phyloP scores from a whole-genome alignment of 495 filamentous ascomycete genomes.

The Penicillium alfredii region DNA sequence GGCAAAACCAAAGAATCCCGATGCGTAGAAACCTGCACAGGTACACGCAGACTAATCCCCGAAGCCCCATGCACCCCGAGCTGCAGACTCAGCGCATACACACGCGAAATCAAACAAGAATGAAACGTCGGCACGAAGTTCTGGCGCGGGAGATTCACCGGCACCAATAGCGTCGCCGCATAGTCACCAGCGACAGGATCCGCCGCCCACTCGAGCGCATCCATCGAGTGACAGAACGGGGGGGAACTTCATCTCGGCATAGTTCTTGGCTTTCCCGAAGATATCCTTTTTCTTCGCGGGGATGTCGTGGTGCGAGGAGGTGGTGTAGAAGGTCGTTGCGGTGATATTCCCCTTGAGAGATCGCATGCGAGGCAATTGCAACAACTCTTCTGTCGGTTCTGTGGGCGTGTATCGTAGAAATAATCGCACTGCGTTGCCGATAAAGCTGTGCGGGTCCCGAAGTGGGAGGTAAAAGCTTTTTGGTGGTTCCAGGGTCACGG shows the following conservation, averaged over 20 bases:
- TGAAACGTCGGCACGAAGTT: constrained; percentile 68
- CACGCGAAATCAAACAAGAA: constrained; percentile 61
- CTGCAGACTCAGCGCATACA: constrained; percentile 58
- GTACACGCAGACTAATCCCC: no score
- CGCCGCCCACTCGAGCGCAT: constrained; percentile 4
- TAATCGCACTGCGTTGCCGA: constrained; percentile 9
- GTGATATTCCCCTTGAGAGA: constrained; percentile 8
- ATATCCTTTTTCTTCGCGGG: constrained; percentile 8
- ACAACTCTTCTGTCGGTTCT: background rate
- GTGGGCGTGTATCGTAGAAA: constrained; percentile 2
- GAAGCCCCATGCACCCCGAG: constrained; percentile 20
- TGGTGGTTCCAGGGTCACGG: constrained; percentile 59
- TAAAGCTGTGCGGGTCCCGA: constrained; percentile 12
- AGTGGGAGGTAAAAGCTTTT: constrained; percentile 48
- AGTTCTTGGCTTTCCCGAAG: constrained; percentile 9
- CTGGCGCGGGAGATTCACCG: constrained; percentile 51
- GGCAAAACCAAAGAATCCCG: no score
- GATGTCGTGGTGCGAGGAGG: constrained; percentile 1
- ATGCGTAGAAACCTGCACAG: no score
- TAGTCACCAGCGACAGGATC: constrained; percentile 33
- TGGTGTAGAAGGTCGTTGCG: constrained; percentile 13
- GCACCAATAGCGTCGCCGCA: constrained; percentile 53
- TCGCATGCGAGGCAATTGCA: constrained; percentile 8
- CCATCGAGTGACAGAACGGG: constrained; percentile 1
- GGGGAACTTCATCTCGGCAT: constrained; percentile 3